Evolutionary conservation across 441 rosid species (phyloP).

Genomic region (Breynia disticha): DNA sequence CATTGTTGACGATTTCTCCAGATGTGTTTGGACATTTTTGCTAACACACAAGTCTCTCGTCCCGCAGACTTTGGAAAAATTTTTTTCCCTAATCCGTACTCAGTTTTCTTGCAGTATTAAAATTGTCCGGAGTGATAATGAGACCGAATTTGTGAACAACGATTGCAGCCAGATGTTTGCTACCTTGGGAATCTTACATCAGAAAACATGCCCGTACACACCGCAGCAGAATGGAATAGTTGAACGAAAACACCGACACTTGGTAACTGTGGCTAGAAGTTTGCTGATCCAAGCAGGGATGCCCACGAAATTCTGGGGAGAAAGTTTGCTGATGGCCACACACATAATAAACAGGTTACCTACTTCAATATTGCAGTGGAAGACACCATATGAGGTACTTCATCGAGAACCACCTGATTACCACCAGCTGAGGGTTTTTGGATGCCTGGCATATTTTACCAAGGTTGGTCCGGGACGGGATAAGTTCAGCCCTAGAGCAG

Average conservation of each 20-base stretch:
- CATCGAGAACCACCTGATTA: neutral
- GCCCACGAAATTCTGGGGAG: neutral
- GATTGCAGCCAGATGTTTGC: neutral
- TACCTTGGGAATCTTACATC: neutral
- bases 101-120: neutral
- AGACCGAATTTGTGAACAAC: neutral
- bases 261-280: neutral
- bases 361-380: neutral
- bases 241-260: too few species aligned
- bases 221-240: constrained; percentile 4
- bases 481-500: neutral
- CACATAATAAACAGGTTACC: neutral
- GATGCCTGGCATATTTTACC: neutral
- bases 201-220: neutral
- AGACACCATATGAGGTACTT: neutral
- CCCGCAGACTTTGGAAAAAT: neutral
- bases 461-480: neutral
- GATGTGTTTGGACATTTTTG: neutral
- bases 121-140: neutral
- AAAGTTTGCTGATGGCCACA: neutral
- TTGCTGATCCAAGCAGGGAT: neutral
- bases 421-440: neutral
- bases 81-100: neutral
- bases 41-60: neutral
- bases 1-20: neutral